Evolutionary conservation across 805 yeast genomes (phyloP), one percentile per base, ranked within the genome.

Genomic region (Wickerhamomyces tratensis): DNA sequence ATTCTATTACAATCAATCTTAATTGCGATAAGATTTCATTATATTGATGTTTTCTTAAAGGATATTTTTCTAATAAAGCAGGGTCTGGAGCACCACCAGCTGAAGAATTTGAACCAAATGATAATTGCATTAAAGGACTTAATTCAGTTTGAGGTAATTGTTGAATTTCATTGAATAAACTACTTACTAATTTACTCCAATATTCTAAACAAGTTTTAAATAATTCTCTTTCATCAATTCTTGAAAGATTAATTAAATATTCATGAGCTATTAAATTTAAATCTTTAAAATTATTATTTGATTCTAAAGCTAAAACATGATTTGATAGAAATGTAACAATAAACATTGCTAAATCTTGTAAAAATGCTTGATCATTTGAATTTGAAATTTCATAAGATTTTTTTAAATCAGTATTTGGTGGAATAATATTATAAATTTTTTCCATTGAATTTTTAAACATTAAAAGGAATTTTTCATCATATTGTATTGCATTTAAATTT

Each of bases 141-240:
- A 84, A 62, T 53, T 85, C 91, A 47, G 69, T 72, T 25, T 77
- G 63, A 26, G 95, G 95, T 39, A 88, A 64, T 44, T 74, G 74
- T 65, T 87, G 95, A 45, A 91, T 86, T 58, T 93, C 98, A 46
- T 77, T 77, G 60, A 80, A 89, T 49, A 93, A 72, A 35, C 81
- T 82, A 39, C 76, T 71, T n/a, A 93, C 97, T 44, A 93, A 76
- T 46, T 77, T 77, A 38, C 82, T 69, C 98, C 98, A 93, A 65
- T 89, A 93, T 61, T 93, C 99, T 50, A 93, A 74, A 56, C 95
- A 86, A 38, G 94, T 89, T 62, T 93, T 93, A 69, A 93, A 93
- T 50, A 93, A 71, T 65, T 93, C 99, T 54, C 98, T 76, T 65
- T 93, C 99, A 48, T 91, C 95, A 52, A 93, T 85, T 59, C 82